A percentile compares a stretch with the other conserved stretches of the same genome.
These are phyloP conservation scores for Alternaria ethzedia DNA, from an alignment of 2,329 filamentous ascomycete genomes.

Conservation along the genomic window DNA sequence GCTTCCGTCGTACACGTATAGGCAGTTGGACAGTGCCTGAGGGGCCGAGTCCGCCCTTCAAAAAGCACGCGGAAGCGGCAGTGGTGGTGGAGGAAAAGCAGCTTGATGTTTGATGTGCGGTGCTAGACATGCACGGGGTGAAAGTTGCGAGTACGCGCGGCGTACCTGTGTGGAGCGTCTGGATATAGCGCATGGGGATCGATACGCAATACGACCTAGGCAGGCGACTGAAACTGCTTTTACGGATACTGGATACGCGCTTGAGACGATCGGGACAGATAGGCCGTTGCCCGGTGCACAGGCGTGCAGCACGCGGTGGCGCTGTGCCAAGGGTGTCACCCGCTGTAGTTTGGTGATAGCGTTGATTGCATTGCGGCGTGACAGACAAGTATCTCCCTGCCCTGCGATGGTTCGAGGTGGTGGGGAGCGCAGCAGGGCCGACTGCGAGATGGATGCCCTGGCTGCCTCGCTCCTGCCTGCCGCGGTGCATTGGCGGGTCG, in stretches of 20 bases:
- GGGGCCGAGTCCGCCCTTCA: not conserved
- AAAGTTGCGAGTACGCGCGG: slow-evolving; percentile 15
- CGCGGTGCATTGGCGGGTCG: not conserved
- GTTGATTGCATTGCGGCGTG: not conserved
- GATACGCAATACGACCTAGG: slow-evolving; percentile 13
- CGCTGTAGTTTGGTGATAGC: not conserved
- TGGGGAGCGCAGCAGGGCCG: not conserved
- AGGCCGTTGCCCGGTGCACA: not conserved
- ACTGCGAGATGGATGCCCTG: not conserved
- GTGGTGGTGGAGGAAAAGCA: slow-evolving; percentile 1
- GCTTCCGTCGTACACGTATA: not conserved
- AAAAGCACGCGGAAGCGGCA: not conserved
- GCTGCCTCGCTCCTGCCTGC: not conserved
- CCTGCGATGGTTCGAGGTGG: not conserved
- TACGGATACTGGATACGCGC: not conserved
- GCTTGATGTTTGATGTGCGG: slow-evolving; percentile 9
- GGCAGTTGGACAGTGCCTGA: not conserved
- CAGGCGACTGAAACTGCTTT: slow-evolving; percentile 1
- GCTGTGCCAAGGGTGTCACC: not conserved
- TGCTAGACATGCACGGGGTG: slow-evolving; percentile 2
- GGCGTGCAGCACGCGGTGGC: not conserved
- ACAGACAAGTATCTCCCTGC: not conserved
- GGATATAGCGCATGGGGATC: slow-evolving; percentile 8
- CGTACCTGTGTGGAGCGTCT: slow-evolving; percentile 5
- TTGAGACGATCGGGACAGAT: not conserved